Percentiles rank a stretch among this genome's conserved stretches.
Conservation (phyloP, 2,329 filamentous ascomycete species). For the Penicillium sclerotiorum region DNA sequence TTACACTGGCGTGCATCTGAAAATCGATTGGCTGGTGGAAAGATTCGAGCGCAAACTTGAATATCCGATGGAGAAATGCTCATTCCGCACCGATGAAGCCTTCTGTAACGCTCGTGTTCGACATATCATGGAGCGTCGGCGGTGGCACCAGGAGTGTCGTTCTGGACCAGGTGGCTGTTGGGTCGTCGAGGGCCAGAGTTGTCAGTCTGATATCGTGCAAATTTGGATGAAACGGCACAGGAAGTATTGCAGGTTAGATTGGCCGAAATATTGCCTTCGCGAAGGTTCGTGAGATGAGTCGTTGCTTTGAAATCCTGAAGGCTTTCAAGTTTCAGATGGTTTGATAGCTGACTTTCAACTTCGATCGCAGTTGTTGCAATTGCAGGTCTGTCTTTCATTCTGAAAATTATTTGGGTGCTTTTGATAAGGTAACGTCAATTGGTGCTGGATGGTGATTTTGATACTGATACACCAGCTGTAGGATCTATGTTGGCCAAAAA, state of each 20-base stretch:
- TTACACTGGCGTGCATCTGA: slow-evolving; percentile 66
- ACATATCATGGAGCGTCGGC: slow-evolving; percentile 45
- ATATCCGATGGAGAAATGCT: slow-evolving; percentile 59
- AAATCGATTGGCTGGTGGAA: slow-evolving; percentile 70
- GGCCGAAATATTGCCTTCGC: slow-evolving; percentile 13
- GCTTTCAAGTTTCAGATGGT: no score
- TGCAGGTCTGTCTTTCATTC: no score
- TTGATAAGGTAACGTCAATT: no score
- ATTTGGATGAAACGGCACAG: slow-evolving; percentile 31
- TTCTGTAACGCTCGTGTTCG: slow-evolving; percentile 47
- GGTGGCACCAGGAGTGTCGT: slow-evolving; percentile 44
- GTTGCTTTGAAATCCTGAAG: no score
- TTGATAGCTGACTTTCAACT: no score
- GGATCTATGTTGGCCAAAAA: no score
- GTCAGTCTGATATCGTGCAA: slow-evolving; percentile 32
- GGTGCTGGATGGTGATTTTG: no score
- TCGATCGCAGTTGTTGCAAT: no score
- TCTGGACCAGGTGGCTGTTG: slow-evolving; percentile 35
- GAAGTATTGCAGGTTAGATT: slow-evolving; percentile 16
- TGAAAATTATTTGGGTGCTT: no score
- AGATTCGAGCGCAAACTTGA: slow-evolving; percentile 65
- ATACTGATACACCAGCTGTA: no score
- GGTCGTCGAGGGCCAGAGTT: slow-evolving; percentile 41
- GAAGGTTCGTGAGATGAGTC: slow-evolving; percentile 32
- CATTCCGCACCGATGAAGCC: slow-evolving; percentile 44